Conservation (phyloP, 495 filamentous ascomycete species). For the Darksidea phi region DNA sequence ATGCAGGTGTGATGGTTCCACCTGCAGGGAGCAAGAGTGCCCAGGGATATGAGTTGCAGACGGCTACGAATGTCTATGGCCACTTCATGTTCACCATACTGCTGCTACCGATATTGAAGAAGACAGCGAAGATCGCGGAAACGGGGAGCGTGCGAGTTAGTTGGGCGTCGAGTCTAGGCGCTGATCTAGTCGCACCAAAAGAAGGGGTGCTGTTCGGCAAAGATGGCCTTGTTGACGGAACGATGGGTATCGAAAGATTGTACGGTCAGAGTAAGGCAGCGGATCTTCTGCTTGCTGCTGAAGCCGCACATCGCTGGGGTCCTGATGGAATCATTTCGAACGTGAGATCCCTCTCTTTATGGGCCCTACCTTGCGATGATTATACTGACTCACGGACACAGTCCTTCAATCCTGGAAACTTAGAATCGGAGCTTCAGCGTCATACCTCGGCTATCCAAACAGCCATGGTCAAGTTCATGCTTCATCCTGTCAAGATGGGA, state of each 20-base stretch:
- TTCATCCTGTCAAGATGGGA: background rate
- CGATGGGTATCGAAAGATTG: background rate
- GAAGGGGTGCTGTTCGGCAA: background rate
- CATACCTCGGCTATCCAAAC: background rate
- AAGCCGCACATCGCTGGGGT: background rate
- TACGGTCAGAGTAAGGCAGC: background rate
- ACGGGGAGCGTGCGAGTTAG: background rate
- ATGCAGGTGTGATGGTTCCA: conserved; percentile 47
- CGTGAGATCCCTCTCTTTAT: too few species aligned
- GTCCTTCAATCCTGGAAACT: background rate
- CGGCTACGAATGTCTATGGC: conserved; percentile 51
- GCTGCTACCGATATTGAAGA: conserved; percentile 45
- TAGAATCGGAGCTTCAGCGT: background rate
- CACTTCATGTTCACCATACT: conserved; percentile 51
- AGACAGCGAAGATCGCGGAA: background rate
- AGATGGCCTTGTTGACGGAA: background rate
- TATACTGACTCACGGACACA: too few species aligned
- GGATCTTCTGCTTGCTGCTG: background rate
- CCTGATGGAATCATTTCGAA: too few species aligned
- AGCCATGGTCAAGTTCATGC: background rate
- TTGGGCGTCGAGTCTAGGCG: background rate
- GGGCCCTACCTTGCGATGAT: too few species aligned
- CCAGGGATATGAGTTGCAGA: conserved; percentile 47
- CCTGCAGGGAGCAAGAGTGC: conserved; percentile 39
- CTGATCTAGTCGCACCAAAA: background rate